A percentile compares a stretch with the other conserved stretches of the same genome.
phyloP scores from a whole-genome alignment of 2,329 filamentous ascomycete genomes.

The Botrytis galanthina region DNA sequence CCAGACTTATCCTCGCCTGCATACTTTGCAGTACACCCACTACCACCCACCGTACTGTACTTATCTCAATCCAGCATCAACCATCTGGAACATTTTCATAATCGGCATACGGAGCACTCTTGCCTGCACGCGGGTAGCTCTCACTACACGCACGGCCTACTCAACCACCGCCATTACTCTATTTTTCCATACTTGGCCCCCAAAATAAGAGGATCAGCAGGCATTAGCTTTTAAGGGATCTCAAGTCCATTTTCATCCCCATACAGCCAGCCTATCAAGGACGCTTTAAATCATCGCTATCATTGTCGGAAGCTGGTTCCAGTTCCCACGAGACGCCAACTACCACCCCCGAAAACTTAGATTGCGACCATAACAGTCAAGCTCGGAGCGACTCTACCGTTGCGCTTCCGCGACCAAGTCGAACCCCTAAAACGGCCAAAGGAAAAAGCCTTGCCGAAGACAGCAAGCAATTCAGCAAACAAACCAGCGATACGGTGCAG shows the following conservation, averaged over 20 bases:
- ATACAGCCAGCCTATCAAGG: slow-evolving; percentile 3
- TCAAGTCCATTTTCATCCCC: neutral
- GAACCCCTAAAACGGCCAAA: neutral
- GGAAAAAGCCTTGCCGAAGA: neutral
- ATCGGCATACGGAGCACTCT: neutral
- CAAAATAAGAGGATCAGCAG: slow-evolving; percentile 12
- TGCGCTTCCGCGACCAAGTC: slow-evolving; percentile 14
- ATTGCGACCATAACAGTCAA: slow-evolving; percentile 11
- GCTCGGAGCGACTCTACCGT: neutral
- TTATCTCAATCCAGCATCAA: neutral
- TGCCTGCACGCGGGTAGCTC: neutral
- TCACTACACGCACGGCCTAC: slow-evolving; percentile 15
- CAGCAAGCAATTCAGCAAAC: slow-evolving; percentile 15
- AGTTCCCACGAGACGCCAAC: slow-evolving; percentile 18
- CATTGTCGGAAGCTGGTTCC: slow-evolving; percentile 17
- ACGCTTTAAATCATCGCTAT: slow-evolving; percentile 15
- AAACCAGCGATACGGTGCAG: slow-evolving; percentile 3
- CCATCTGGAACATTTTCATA: neutral
- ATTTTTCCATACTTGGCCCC: slow-evolving; percentile 3
- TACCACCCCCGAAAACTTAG: slow-evolving; percentile 15
- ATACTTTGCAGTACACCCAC: neutral
- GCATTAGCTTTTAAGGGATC: neutral
- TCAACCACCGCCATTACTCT: slow-evolving; percentile 6
- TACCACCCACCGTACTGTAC: neutral
- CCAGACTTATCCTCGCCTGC: slow-evolving; percentile 13